Conservation (phyloP, 2,329 filamentous ascomycete genomes). For the Neofusicoccum kwambonambiense region DNA sequence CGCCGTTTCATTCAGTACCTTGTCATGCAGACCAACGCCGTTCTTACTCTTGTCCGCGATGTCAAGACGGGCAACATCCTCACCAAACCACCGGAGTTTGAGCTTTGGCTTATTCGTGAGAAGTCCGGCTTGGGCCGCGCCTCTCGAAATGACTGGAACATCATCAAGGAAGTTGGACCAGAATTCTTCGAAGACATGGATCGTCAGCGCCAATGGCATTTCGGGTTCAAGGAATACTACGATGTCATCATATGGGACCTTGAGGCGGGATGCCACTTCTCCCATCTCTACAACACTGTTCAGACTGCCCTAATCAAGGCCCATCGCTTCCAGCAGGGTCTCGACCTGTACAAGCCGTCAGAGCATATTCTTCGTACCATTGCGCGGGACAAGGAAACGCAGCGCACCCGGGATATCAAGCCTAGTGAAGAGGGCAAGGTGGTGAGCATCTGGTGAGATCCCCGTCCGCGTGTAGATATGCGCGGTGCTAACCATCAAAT, state of each 20-base stretch:
- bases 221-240: constrained; percentile 45
- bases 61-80: constrained; percentile 40
- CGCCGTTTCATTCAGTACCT: constrained; percentile 46
- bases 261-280: constrained; percentile 32
- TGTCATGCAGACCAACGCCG: constrained; percentile 36
- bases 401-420: constrained; percentile 37
- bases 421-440: constrained; percentile 31
- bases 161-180: constrained; percentile 35
- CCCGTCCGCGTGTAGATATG: constrained; percentile 20
- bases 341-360: constrained; percentile 34
- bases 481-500: neutral
- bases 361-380: constrained; percentile 40
- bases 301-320: constrained; percentile 39
- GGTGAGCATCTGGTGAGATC: constrained; percentile 30
- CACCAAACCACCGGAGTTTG: constrained; percentile 36
- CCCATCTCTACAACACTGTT: constrained; percentile 31
- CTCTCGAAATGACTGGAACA: constrained; percentile 38
- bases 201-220: constrained; percentile 35
- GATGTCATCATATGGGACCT: constrained; percentile 46
- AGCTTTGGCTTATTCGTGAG: constrained; percentile 41
- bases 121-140: constrained; percentile 42
- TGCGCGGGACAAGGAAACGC: constrained; percentile 33
- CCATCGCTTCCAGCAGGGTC: constrained; percentile 29
- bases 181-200: constrained; percentile 44
- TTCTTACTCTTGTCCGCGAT: constrained; percentile 44